These are phyloP conservation scores for Botryosphaeria agaves DNA, from an alignment of 2,329 filamentous ascomycete species.

Conservation along the genomic window DNA sequence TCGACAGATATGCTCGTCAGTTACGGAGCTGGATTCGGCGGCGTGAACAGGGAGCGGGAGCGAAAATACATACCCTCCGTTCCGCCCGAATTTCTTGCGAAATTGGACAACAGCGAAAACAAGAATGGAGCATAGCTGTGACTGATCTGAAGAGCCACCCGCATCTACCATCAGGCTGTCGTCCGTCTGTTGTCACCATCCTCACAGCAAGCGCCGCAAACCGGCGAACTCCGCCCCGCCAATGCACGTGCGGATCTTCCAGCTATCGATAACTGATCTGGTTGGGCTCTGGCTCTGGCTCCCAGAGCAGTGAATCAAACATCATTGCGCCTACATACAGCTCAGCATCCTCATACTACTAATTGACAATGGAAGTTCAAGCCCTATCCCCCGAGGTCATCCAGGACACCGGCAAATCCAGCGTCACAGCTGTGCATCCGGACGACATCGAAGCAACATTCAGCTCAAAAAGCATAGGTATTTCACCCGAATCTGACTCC, in stretches of 20 bases:
- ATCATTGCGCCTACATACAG: no score
- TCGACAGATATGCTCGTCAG: constrained; percentile 95
- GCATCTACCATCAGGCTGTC: no score
- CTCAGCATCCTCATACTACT: no score
- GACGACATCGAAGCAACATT: constrained; percentile 36
- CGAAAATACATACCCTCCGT: constrained; percentile 93
- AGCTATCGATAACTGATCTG: no score
- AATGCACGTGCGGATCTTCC: no score
- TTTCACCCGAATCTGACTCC: constrained; percentile 1
- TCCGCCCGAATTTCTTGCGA: constrained; percentile 80
- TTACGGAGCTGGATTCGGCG: constrained; percentile 88
- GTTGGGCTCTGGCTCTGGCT: no score
- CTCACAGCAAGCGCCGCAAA: no score
- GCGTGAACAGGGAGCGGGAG: constrained; percentile 77
- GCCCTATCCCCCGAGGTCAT: constrained; percentile 14
- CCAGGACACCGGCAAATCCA: constrained; percentile 9
- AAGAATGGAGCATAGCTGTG: no score
- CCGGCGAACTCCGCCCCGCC: no score
- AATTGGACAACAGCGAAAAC: constrained; percentile 41
- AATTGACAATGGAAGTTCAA: constrained; percentile 14
- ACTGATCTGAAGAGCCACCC: no score
- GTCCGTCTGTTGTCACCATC: no score
- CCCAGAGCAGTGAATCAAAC: no score
- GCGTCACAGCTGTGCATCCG: constrained; percentile 22
- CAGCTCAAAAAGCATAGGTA: constrained; percentile 35